These are phyloP conservation scores for Hyphopichia buzzinii DNA, from an alignment of 1,139 yeast species.

Conservation along the genomic window DNA sequence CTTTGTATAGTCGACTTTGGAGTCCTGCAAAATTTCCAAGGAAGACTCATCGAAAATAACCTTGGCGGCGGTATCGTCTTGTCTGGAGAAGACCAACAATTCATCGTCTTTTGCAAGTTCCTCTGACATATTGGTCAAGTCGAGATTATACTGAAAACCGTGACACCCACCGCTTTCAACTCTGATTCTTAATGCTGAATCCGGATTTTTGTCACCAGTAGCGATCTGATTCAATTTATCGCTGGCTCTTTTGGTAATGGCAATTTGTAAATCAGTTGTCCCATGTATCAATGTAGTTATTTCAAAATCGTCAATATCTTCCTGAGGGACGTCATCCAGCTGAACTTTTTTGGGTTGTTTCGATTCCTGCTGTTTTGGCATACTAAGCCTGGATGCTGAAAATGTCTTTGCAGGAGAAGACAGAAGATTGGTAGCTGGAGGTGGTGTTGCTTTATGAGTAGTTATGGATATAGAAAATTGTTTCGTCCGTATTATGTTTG, in stretches of 20 bases:
- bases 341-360: slow-evolving; percentile 5
- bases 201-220: slow-evolving; percentile 54
- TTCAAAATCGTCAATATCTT: slow-evolving; percentile 28
- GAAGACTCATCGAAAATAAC: slow-evolving; percentile 80
- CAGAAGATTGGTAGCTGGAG: not conserved
- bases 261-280: slow-evolving; percentile 33
- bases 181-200: slow-evolving; percentile 66
- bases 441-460: not conserved
- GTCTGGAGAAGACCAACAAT: slow-evolving; percentile 60
- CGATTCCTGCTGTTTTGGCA: slow-evolving; percentile 15
- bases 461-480: not conserved
- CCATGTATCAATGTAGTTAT: slow-evolving; percentile 35
- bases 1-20: slow-evolving; percentile 84
- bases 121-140: slow-evolving; percentile 51
- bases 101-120: slow-evolving; percentile 33
- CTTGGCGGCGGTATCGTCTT: slow-evolving; percentile 49
- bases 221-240: slow-evolving; percentile 57
- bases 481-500: not conserved
- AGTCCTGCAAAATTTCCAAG: slow-evolving; percentile 77
- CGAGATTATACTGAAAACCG: slow-evolving; percentile 87
- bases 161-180: slow-evolving; percentile 99
- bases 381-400: slow-evolving; percentile 26
- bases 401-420: slow-evolving; percentile 17
- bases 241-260: slow-evolving; percentile 41
- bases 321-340: slow-evolving; percentile 16